Evolutionary conservation across 257 asterid genomes (phyloP), one percentile per base, ranked within the genome.

Genomic region (Fraxinus americana): DNA sequence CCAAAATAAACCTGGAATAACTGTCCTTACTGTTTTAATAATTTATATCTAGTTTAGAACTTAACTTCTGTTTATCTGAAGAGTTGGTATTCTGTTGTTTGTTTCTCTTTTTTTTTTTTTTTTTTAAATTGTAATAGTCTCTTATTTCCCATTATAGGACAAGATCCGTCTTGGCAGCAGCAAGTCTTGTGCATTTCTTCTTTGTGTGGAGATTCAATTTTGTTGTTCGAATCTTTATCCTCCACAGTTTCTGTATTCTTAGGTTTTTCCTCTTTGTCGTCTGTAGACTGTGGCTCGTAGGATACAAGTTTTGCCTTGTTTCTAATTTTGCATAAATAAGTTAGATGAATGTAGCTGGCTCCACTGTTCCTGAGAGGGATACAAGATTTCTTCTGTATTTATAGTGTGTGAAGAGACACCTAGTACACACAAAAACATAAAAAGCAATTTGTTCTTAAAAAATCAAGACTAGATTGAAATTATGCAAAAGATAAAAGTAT

Each of bases 361-460:
- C 72, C 35, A 85, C 16, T n/a, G 48, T 1, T 7, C 87, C 87
- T 1, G 7, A 36, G 34, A 87, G 86, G 1, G 36, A 30, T 7
- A 84, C 84, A 0, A 80, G 67, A 21, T 84, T 21, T 70, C 78
- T 17, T 80, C 74, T 45, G 17, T 12, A 8, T 86, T 77, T 21
- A 75, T 78, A 0, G 69, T 41, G 69, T 75, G 77, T 4, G 78
- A 39, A 0, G 67, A 32, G 72, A 84, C 87, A 17, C 84, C 88
- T 87, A 67, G 29, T 16, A 9, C 11, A 14, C 25, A 57, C 67
- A n/a, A n/a, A n/a, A n/a, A n/a, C n/a, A n/a, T n/a, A n/a, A 65
- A 54, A 65, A 52, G 77, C 38, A 35, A 27, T 27, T 27, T 27
- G 29, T 35, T 4, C 5, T 35, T 35, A 35, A 6, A 35, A 35